Percentiles rank a stretch among this genome's conserved stretches.
phyloP scores from a whole-genome alignment of 2,329 filamentous ascomycete genomes.

The Calonectria pauciramosa region DNA sequence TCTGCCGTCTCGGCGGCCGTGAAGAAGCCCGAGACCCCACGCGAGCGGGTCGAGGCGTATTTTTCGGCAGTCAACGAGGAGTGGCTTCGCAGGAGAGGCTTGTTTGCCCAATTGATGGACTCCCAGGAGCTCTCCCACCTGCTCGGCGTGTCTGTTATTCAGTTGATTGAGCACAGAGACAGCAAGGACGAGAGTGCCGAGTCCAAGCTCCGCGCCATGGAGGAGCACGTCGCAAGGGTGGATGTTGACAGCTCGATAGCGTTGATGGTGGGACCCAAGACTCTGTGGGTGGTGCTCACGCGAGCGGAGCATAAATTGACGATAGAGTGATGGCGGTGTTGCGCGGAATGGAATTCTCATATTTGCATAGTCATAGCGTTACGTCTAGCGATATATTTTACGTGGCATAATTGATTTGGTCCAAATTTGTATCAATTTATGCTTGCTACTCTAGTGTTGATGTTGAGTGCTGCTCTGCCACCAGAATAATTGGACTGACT shows the following conservation, averaged over 20 bases:
- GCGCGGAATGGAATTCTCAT: background rate
- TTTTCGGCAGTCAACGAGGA: constrained; percentile 57
- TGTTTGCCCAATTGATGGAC: constrained; percentile 55
- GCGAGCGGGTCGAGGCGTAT: constrained; percentile 58
- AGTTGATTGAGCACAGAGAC: constrained; percentile 55
- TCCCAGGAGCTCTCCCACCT: constrained; percentile 47
- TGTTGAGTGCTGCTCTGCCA: background rate
- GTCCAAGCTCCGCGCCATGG: constrained; percentile 43
- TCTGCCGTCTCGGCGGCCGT: constrained; percentile 50
- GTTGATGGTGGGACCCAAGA: constrained; percentile 44
- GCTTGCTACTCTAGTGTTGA: background rate
- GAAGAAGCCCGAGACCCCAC: constrained; percentile 56
- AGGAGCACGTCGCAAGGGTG: constrained; percentile 47
- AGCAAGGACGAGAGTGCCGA: constrained; percentile 35
- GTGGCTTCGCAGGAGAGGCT: constrained; percentile 57
- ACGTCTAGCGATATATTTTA: background rate
- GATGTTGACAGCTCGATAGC: constrained; percentile 43
- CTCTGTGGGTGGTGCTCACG: constrained; percentile 55
- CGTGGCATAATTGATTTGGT: background rate
- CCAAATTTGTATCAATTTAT: background rate
- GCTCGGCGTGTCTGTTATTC: constrained; percentile 49
- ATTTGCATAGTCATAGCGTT: background rate
- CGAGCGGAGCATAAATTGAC: background rate
- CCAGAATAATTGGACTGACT: too few species aligned
- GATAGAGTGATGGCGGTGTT: background rate